Conservation (phyloP, 768 basidiomycete species). For the Leccinum pellstonianum region DNA sequence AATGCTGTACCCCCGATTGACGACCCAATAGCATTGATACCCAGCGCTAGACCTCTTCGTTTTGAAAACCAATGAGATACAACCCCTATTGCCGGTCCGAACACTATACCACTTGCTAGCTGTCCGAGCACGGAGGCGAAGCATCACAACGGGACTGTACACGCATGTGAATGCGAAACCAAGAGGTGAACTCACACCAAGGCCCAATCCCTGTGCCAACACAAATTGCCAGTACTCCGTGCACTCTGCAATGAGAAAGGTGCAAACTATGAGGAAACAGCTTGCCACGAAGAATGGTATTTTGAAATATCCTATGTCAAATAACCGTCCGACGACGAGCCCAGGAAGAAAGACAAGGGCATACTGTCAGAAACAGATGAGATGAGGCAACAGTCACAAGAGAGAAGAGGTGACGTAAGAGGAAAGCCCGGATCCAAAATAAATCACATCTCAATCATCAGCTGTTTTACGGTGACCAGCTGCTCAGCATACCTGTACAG, state of each 20-base stretch:
- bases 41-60: slow-evolving; percentile 55
- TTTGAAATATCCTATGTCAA: slow-evolving; percentile 70
- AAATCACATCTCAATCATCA: not conserved
- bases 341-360: slow-evolving; percentile 62
- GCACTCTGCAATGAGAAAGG: slow-evolving; percentile 68
- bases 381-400: no score
- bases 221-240: slow-evolving; percentile 72
- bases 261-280: slow-evolving; percentile 48
- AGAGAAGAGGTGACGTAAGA: not conserved
- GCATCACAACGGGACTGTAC: not conserved
- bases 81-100: slow-evolving; percentile 58
- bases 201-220: slow-evolving; percentile 65
- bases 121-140: slow-evolving; percentile 1
- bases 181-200: slow-evolving; percentile 49
- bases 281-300: slow-evolving; percentile 49
- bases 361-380: slow-evolving; percentile 41
- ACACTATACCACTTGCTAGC: slow-evolving; percentile 56
- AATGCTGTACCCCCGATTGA: slow-evolving; percentile 68
- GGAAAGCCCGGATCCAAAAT: not conserved
- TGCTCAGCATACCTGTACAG: slow-evolving; percentile 51
- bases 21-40: slow-evolving; percentile 65
- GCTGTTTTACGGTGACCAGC: not conserved
- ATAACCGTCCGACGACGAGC: slow-evolving; percentile 62
- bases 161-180: not conserved
- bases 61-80: slow-evolving; percentile 75